phyloP scores from a whole-genome alignment of 2,329 filamentous ascomycete genomes.

The Trichoderma lentiforme region DNA sequence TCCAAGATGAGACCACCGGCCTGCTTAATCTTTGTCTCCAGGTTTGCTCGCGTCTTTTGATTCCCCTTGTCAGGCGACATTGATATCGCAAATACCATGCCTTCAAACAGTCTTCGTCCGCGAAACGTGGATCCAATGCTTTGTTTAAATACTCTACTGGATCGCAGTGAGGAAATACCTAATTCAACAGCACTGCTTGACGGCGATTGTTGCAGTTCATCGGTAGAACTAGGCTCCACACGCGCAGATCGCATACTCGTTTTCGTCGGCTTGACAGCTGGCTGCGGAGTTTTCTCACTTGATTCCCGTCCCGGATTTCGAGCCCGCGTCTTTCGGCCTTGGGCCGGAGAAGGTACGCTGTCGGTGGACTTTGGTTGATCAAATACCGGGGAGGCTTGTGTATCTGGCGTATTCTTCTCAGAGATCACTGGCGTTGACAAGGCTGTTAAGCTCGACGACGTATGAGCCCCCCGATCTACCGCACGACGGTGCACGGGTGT shows the following conservation, averaged over 20 bases:
- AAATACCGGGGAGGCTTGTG: constrained; percentile 31
- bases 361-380: constrained; percentile 25
- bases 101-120: constrained; percentile 56
- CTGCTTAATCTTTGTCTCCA: constrained; percentile 62
- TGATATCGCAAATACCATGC: constrained; percentile 86
- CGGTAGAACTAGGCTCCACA: constrained; percentile 44
- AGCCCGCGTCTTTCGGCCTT: constrained; percentile 22
- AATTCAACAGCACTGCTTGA: constrained; percentile 37
- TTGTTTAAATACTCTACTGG: constrained; percentile 28
- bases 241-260: constrained; percentile 27
- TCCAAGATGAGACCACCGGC: constrained; percentile 71
- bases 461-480: constrained; percentile 15
- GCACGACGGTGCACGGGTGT: constrained; percentile 25
- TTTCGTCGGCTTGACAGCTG: constrained; percentile 22
- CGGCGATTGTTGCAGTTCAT: constrained; percentile 46
- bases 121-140: constrained; percentile 28
- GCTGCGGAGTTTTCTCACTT: constrained; percentile 30
- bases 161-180: constrained; percentile 32
- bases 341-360: constrained; percentile 26
- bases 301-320: constrained; percentile 20
- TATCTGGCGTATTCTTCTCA: constrained; percentile 36
- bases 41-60: constrained; percentile 37
- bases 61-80: constrained; percentile 50
- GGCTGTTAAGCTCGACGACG: constrained; percentile 40
- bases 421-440: constrained; percentile 41